Evolutionary conservation across 2,329 filamentous ascomycete genomes (phyloP).

Genomic region (Fusarium sp.): DNA sequence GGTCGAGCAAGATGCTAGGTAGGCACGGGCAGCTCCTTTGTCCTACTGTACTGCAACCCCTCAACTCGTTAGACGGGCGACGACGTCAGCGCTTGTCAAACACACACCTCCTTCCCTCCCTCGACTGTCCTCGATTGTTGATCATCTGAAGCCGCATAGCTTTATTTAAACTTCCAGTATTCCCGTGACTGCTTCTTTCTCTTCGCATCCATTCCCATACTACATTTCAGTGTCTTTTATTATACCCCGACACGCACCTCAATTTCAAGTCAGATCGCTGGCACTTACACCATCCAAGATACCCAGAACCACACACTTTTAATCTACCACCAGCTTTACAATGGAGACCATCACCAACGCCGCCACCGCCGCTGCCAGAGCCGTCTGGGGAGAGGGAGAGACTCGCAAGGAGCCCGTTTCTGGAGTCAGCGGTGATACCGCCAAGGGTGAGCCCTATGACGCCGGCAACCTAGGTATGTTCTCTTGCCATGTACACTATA

Average conservation of each 20-base stretch:
- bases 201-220: background rate
- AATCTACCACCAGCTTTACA: constrained; percentile 34
- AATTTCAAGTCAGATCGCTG: background rate
- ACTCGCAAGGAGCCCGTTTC: constrained; percentile 76
- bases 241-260: constrained; percentile 22
- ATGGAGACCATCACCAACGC: constrained; percentile 79
- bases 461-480: constrained; percentile 78
- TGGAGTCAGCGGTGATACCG: constrained; percentile 78
- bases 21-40: too few species aligned
- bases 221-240: constrained; percentile 4
- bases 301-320: constrained; percentile 12
- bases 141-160: constrained; percentile 27
- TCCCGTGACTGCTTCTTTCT: constrained; percentile 16
- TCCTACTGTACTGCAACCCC: too few species aligned
- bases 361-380: constrained; percentile 58
- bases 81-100: constrained; percentile 38
- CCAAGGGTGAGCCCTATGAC: constrained; percentile 81
- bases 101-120: background rate
- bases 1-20: too few species aligned
- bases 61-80: too few species aligned
- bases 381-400: constrained; percentile 62
- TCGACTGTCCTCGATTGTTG: constrained; percentile 13
- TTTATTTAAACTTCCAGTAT: constrained; percentile 38
- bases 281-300: constrained; percentile 19
- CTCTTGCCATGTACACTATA: background rate